Evolutionary conservation across 1,139 yeast genomes (phyloP).

Genomic region (Nematodospora anomalae): DNA sequence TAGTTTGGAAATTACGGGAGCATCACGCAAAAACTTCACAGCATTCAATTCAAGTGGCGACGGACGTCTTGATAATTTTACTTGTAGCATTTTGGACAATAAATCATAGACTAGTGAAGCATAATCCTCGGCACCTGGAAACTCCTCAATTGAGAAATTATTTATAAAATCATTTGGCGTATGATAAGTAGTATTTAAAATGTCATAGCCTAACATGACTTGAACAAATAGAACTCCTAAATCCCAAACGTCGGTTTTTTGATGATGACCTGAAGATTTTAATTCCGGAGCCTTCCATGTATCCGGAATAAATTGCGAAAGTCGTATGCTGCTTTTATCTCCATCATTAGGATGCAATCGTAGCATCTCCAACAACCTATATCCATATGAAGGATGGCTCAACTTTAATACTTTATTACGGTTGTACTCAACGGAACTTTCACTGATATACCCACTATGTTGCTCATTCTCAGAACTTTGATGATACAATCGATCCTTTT

Average conservation of each 20-base stretch:
- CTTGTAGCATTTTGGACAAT: slow-evolving; percentile 61
- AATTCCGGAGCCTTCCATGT: slow-evolving; percentile 83
- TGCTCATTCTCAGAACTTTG: slow-evolving; percentile 9
- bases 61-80: slow-evolving; percentile 69
- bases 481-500: slow-evolving; percentile 14
- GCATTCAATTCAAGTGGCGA: slow-evolving; percentile 84
- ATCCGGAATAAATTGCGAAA: slow-evolving; percentile 23
- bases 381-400: slow-evolving; percentile 71
- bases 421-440: slow-evolving; percentile 2
- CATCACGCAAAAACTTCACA: slow-evolving; percentile 74
- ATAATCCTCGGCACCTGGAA: slow-evolving; percentile 32
- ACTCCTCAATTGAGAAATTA: slow-evolving; percentile 35
- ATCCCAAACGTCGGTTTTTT: slow-evolving; percentile 92
- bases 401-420: slow-evolving; percentile 51
- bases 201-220: slow-evolving; percentile 58
- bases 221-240: slow-evolving; percentile 78
- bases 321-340: slow-evolving; percentile 8
- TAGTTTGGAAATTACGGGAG: slow-evolving; percentile 33
- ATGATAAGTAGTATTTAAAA: slow-evolving; percentile 47
- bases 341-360: slow-evolving; percentile 44
- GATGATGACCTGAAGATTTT: slow-evolving; percentile 45
- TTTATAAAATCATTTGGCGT: slow-evolving; percentile 64
- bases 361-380: slow-evolving; percentile 60
- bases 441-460: slow-evolving; percentile 2
- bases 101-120: slow-evolving; percentile 58